Evolutionary conservation across 2,329 filamentous ascomycete genomes (phyloP), one percentile per base, ranked within the genome.

Genomic region (Aspergillus piperis): DNA sequence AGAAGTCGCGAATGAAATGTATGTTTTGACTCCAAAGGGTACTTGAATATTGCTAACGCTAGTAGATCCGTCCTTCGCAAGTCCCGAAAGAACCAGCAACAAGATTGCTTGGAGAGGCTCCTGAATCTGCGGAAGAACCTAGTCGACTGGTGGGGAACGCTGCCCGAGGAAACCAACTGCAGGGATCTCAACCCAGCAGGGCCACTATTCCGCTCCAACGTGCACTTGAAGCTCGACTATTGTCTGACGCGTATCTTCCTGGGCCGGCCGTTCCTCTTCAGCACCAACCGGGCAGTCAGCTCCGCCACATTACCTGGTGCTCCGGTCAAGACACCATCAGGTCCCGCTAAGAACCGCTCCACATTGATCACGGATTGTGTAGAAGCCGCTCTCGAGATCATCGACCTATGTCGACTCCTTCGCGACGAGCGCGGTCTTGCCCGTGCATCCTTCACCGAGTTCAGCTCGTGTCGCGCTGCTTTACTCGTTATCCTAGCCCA

Each of bases 391-490:
- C 69, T 83, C 27, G 77, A 80, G 58, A 80, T 83, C 10, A 76
- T 85, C 17, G 79, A 83, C 47, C 77, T 83, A 4, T 84, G 82
- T 62, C 79, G 79, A 42, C 72, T 80, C 3, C 77, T 85, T 4
- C 78, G 80, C 41, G 79, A 79, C 48, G 81, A 79, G n/a, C 79
- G 81, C 13, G 83, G 83, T 15, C 80, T 85, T 55, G 82, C 83
- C 5, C 78, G 82, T 30, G 81, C 82, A 2, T 84, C 82, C 0
- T 85, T 84, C 64, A 84, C 82, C 3, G 83, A 85, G 63, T 85
- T 84, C 66, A 83, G 81, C 66, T 81, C 83, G 3, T 84, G 82
- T 54, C 82, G 83, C 44, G 82, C 82, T 8, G 82, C 83, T 8
- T 72, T 85, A 5, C 74, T 85, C 2, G 82, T 84, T 27, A 77